Evolutionary conservation across 495 filamentous ascomycete species (phyloP), one percentile per base, ranked within the genome.

Genomic region (Trichodelitschia bisporula): DNA sequence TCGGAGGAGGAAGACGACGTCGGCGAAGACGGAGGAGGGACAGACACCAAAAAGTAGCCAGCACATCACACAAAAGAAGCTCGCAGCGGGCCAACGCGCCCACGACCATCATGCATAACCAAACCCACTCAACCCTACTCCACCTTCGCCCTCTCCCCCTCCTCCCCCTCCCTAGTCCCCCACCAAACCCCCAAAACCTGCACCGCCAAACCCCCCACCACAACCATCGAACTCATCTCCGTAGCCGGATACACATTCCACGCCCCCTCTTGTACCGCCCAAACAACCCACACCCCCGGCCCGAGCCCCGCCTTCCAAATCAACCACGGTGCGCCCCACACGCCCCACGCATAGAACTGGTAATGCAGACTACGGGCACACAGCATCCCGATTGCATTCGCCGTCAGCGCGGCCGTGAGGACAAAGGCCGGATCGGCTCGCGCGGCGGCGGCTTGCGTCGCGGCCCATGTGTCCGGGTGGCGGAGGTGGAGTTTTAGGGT

Each of bases 241-340:
- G 82, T 91, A 47, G 80, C 91, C n/a, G 86, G 86, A 50, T 72
- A 97, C 2, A 79, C 67, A 44, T 93, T 92, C 86, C 86, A 97
- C 6, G 77, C 80, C 79, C 76, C 84, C 42, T 97, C 86, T 48
- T 97, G 86, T 27, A 64, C 58, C 4, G 58, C 71, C 83, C 84
- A 97, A 1, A 80, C 40, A 2, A 43, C 48, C 44, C 69, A 76
- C 39, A 79, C 66, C 24, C 78, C 40, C 4, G 80, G 79, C 41
- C 80, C 73, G 35, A 75, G 40, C 3, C 72, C 72, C 33, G 69
- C 67, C 33, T 66, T 66, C 80, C 83, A 95, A 28, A 93, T 62
- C 14, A 97, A 63, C 47, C 78, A 91, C 0, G 86, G 86, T 4
- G 80, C 80, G 9, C 77, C 66, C 80, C 80, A 92, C 27, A 77